Conservation (phyloP, 768 basidiomycete genomes). For the Suillus lakei region DNA sequence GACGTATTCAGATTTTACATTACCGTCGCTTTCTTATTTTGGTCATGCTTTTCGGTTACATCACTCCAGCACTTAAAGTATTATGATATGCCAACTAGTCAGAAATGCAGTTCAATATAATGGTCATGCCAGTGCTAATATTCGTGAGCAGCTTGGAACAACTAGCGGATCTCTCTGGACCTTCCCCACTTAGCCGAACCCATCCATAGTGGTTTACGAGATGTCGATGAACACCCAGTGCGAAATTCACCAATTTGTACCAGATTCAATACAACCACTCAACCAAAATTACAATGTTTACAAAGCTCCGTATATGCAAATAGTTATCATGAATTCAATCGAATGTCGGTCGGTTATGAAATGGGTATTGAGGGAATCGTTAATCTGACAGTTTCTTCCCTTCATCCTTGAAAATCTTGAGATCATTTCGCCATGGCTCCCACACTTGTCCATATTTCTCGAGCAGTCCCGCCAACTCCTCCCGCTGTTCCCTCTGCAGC, state of each 20-base stretch:
- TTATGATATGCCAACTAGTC: not conserved
- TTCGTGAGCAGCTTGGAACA: too few relatives aligned
- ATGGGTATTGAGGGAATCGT: conserved; percentile 11
- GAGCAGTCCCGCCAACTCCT: conserved; percentile 73
- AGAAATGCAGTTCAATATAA: not conserved
- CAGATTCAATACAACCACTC: not conserved
- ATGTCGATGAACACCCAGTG: not conserved
- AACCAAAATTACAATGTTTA: conserved; percentile 3
- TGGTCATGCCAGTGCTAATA: not conserved
- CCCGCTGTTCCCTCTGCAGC: conserved; percentile 77
- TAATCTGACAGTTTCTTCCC: conserved; percentile 60
- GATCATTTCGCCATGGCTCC: conserved; percentile 86
- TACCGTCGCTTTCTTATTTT: not conserved
- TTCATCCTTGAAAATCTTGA: conserved; percentile 74
- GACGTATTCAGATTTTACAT: not conserved
- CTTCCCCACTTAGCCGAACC: too few relatives aligned
- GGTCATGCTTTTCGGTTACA: not conserved
- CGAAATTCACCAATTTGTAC: not conserved
- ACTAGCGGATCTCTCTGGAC: too few relatives aligned
- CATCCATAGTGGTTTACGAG: too few relatives aligned
- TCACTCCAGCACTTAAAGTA: not conserved
- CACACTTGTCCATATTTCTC: conserved; percentile 86
- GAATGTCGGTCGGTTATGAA: too few relatives aligned
- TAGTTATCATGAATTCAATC: not conserved
- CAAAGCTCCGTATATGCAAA: conserved; percentile 1